Base-by-base conservation (phyloP, 2,329 filamentous ascomycete genomes). In the Trichophyton schoenleinii region DNA sequence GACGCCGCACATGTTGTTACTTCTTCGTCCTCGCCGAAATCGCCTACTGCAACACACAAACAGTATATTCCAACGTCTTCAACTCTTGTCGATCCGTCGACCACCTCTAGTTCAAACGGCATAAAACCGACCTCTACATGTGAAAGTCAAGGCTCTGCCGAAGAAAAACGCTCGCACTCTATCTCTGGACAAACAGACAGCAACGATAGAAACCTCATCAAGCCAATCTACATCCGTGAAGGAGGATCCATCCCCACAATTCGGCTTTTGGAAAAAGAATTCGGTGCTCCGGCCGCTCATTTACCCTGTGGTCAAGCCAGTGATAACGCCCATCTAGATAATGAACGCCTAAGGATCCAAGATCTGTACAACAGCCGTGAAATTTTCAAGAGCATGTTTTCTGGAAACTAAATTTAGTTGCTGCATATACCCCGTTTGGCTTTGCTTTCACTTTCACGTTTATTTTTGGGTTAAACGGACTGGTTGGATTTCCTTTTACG, bases 191-290 rank as follows among this genome's bases (percentile, higher is more conserved):
- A 18, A 3, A 8, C 31, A 46, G 18, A 28, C 6, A 0, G 3
- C 8, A 48, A 44, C 41, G n/a, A 2, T 41, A 11, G 53, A 61
- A 3, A 57, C 59, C 57, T 60, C 18, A 65, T 71, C 9, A 68
- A 70, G 60, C 92, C 91, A 0, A 79, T 99, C 2, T 97, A 95
- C 71, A 99, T 99, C 67, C 84, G 94, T 8, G 94, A 99, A 74
- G 94, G 94, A 11, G 94, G 94, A 3, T 95, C 88, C 0, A 99
- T 99, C 67, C 94, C 94, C 0, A 89, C 89, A 0, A 97, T 97
- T 61, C 80, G 94, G 4, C 97, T 97, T 70, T 72, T 97, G 42
- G 92, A 97, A 73, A 96, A 96, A 76, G 90, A 95, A 68, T 96
- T 97, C 70, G 81, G 82, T 2, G 94, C 94, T 0, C 91, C 91